phyloP scores from a whole-genome alignment of 1,284 basidiomycete species.

The Phellopilus nigrolimitatus region DNA sequence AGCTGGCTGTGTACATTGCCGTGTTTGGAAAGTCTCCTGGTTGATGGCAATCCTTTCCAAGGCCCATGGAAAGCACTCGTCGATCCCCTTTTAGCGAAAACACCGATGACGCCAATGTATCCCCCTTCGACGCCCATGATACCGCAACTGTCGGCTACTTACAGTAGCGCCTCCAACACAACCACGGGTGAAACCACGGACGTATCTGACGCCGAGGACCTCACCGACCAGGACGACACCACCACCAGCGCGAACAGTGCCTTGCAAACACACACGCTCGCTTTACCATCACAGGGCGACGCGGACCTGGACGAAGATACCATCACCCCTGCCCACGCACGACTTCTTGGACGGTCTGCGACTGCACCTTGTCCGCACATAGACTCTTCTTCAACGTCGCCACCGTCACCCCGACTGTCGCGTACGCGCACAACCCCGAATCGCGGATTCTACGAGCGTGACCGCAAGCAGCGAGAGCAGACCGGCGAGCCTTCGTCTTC shows the following conservation, averaged over 20 bases:
- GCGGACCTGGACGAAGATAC: constrained; percentile 57
- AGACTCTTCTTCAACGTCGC: constrained; percentile 21
- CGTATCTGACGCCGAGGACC: constrained; percentile 39
- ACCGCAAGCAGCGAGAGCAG: constrained; percentile 15
- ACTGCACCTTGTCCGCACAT: constrained; percentile 36
- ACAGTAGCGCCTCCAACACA: constrained; percentile 35
- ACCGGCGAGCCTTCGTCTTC: background rate
- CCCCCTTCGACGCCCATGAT: constrained; percentile 62
- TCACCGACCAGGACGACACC: constrained; percentile 38
- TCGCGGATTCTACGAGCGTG: constrained; percentile 20
- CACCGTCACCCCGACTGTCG: constrained; percentile 22
- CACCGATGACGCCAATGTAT: constrained; percentile 56
- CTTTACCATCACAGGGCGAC: constrained; percentile 7
- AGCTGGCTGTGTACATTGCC: constrained; percentile 88
- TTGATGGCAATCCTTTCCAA: constrained; percentile 93
- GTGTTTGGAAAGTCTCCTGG: constrained; percentile 78
- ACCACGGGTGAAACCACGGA: constrained; percentile 52
- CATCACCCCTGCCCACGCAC: constrained; percentile 58
- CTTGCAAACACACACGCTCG: background rate
- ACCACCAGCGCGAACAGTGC: background rate
- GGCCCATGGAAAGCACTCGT: constrained; percentile 88
- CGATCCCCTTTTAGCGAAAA: constrained; percentile 68
- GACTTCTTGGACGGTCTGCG: constrained; percentile 44
- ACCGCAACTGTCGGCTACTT: constrained; percentile 44
- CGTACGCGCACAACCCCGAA: constrained; percentile 23